phyloP scores from a whole-genome alignment of 768 basidiomycete genomes.

The Tylopilus rubrobrunneus region DNA sequence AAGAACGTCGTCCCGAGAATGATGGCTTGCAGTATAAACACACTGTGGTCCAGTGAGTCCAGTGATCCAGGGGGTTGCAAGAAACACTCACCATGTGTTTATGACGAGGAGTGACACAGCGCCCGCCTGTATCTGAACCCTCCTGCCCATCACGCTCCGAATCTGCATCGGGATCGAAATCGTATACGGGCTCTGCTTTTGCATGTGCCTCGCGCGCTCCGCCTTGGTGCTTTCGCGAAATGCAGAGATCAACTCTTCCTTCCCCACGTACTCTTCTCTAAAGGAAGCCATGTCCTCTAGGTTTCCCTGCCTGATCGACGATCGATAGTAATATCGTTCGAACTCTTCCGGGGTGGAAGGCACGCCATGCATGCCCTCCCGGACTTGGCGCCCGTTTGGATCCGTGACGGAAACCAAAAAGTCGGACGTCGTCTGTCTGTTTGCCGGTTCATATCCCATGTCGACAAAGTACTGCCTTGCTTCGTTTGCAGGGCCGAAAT shows the following conservation, averaged over 20 bases:
- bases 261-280: constrained; percentile 41
- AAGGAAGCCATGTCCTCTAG: constrained; percentile 47
- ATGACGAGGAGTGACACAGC: constrained; percentile 35
- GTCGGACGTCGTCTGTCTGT: constrained; percentile 61
- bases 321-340: constrained; percentile 43
- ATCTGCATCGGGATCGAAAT: constrained; percentile 48
- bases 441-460: constrained; percentile 51
- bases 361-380: constrained; percentile 25
- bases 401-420: constrained; percentile 62
- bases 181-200: constrained; percentile 44
- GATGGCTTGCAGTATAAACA: constrained; percentile 32
- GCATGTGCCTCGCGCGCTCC: constrained; percentile 49
- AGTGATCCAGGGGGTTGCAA: background rate
- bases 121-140: constrained; percentile 43
- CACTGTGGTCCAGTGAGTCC: constrained; percentile 30
- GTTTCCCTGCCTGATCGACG: constrained; percentile 40
- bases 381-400: constrained; percentile 53
- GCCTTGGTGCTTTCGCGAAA: constrained; percentile 48
- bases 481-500: constrained; percentile 51
- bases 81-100: constrained; percentile 15
- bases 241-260: constrained; percentile 36
- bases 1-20: constrained; percentile 44
- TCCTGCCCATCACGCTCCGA: constrained; percentile 42
- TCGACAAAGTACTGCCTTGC: constrained; percentile 58
- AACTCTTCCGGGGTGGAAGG: constrained; percentile 55